A percentile compares a stretch with the other conserved stretches of the same genome.
Conservation (phyloP, 495 filamentous ascomycete genomes). For the Podospora sp. region DNA sequence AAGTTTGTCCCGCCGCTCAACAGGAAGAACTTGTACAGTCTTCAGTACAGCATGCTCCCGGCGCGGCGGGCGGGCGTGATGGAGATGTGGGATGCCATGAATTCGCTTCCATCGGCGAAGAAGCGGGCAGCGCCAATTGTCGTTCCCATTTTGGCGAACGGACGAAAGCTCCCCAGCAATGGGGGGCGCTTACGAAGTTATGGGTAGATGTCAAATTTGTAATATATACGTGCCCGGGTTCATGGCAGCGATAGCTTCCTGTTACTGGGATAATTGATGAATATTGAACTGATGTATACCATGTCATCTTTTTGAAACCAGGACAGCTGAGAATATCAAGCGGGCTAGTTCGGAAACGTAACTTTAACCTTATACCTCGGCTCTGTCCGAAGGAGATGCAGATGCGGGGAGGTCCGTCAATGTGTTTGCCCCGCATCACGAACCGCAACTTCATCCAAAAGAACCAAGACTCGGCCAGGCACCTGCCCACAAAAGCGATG, state of each 20-base stretch:
- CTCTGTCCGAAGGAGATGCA: not conserved
- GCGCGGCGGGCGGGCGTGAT: conserved; percentile 73
- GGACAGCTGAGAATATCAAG: not conserved
- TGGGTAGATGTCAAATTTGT: conserved; percentile 23
- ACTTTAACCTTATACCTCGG: not conserved
- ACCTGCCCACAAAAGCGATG: not conserved
- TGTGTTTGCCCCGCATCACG: conserved; percentile 1
- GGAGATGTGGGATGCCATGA: conserved; percentile 78
- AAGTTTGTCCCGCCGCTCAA: conserved; percentile 90
- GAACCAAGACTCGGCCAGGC: not conserved
- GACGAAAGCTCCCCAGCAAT: conserved; percentile 29
- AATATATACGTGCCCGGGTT: not conserved
- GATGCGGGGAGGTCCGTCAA: not conserved
- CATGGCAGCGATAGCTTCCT: not conserved
- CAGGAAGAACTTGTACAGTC: conserved; percentile 88
- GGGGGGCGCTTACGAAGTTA: conserved; percentile 33
- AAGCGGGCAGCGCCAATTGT: conserved; percentile 31
- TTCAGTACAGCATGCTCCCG: conserved; percentile 98
- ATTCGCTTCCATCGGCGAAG: conserved; percentile 58
- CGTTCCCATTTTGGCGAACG: conserved; percentile 33
- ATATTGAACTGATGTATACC: not conserved
- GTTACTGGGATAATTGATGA: not conserved
- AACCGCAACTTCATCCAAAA: not conserved
- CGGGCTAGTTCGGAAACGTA: not conserved
- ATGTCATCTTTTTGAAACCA: too few relatives aligned